A percentile compares a stretch with the other conserved stretches of the same genome.
Evolutionary conservation across 2,329 filamentous ascomycete species (phyloP).

Genomic region (Cladosporium sp.): DNA sequence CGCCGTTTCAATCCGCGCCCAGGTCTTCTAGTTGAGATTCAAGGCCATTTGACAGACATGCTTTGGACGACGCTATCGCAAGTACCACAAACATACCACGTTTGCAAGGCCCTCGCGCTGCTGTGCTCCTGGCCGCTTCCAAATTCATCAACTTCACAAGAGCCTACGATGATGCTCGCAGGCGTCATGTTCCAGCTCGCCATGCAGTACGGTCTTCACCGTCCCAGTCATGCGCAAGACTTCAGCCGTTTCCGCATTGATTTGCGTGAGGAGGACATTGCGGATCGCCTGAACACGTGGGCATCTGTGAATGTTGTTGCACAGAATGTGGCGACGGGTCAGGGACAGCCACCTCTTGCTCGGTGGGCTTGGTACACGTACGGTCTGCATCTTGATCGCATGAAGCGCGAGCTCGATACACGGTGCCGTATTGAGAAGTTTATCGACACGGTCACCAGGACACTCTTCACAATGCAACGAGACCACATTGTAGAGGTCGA

Average conservation of each 20-base stretch:
- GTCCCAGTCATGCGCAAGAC: constrained; percentile 75
- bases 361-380: constrained; percentile 55
- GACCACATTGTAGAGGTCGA: constrained; percentile 55
- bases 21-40: constrained; percentile 60
- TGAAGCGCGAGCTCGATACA: constrained; percentile 56
- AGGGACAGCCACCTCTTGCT: constrained; percentile 63
- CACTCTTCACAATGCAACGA: constrained; percentile 71
- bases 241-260: constrained; percentile 64
- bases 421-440: constrained; percentile 67
- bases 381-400: constrained; percentile 65
- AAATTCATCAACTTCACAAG: constrained; percentile 71
- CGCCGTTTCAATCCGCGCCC: constrained; percentile 62
- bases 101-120: constrained; percentile 74
- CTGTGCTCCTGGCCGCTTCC: constrained; percentile 78
- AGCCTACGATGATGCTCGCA: constrained; percentile 74
- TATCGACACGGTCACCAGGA: constrained; percentile 70
- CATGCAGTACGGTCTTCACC: constrained; percentile 74
- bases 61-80: constrained; percentile 72
- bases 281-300: constrained; percentile 75
- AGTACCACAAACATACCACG: constrained; percentile 71
- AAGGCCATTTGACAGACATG: constrained; percentile 59
- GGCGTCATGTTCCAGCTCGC: constrained; percentile 84
- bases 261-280: constrained; percentile 70
- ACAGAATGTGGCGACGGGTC: constrained; percentile 73
- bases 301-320: constrained; percentile 80